Evolutionary conservation across 1,284 basidiomycete species (phyloP), one percentile per base, ranked within the genome.

Genomic region (Ceratobasidium papillatum): DNA sequence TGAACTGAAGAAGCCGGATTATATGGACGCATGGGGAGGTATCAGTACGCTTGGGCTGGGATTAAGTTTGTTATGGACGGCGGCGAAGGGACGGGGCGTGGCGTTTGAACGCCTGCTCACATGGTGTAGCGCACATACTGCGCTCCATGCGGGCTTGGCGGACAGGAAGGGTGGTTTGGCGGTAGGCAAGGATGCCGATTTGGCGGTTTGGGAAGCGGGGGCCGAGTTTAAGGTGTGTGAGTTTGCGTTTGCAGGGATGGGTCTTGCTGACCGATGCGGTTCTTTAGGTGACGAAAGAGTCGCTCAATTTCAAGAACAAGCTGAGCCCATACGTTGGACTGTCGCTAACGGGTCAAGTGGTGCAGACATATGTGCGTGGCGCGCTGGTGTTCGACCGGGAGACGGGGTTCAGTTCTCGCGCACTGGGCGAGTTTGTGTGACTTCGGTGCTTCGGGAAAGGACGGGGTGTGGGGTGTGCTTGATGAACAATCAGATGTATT

Each of bases 1-100:
- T 34, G 89, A 91, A 79, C 83, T 98, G 76, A 98, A 98, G 84
- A 87, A 87, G 76, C 81, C 94, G 0, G 87, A 95, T 79, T 87
- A 97, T 77, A 93, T 96, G 91, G 82, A 85, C 25, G 94, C 96
- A 0, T 98, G 96, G 96, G 96, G 96, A 68, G 96, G 96, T 0
- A 94, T 98, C 76, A 92, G 91, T 75, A 91, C 93, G 2, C 86
- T 98, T 27, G 96, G 96, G 3, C 84, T 98, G 17, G 96, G 96
- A 0, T 82, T 97, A 59, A 93, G 92, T 80, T 82, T 97, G 63
- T 80, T 98, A 58, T 95, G 93, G 41, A 79, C 58, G 78, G 78
- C n/a, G 77, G 79, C 81, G 66, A 89, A 86, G 79, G 84, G 91
- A 61, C 87, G 87, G 17, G 82, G 90, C 1, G 82, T 85, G 0